These are phyloP conservation scores for Nannochloropsis salina DNA, from an alignment of 108 stramenopile genomes.

Conservation along the genomic window DNA sequence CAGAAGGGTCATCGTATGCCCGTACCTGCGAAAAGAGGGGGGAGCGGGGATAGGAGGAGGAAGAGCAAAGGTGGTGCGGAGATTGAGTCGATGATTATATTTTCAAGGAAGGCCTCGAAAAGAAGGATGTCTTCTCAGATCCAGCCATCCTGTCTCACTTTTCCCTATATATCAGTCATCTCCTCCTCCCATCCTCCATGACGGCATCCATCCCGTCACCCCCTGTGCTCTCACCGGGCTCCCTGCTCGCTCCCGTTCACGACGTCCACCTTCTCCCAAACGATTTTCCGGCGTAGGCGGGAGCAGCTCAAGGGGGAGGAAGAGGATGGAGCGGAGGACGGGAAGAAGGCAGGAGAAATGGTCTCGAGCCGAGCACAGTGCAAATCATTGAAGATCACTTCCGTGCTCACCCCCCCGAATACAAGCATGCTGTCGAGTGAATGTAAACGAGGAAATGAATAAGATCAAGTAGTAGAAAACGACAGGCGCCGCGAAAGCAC, in stretches of 20 bases:
- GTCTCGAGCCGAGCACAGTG: slow-evolving; percentile 24
- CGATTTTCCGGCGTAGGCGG: not conserved
- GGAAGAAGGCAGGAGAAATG: not conserved
- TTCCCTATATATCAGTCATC: not conserved
- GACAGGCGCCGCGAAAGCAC: not conserved
- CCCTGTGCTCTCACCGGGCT: not conserved
- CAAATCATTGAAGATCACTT: slow-evolving; percentile 26
- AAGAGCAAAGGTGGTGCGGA: not conserved
- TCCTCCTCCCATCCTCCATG: not conserved
- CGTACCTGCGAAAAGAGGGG: not conserved
- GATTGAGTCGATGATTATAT: not conserved
- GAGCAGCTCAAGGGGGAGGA: not conserved
- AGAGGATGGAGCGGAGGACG: not conserved
- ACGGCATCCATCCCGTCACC: not conserved
- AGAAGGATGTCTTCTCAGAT: not conserved
- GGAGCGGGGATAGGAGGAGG: not conserved
- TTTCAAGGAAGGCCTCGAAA: not conserved
- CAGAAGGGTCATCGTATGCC: not conserved
- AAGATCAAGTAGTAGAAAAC: not conserved
- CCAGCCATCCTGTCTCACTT: not conserved
- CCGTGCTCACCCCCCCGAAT: slow-evolving; percentile 31
- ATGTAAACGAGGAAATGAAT: not conserved
- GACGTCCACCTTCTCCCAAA: not conserved
- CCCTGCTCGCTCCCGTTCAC: not conserved
- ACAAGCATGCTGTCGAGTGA: slow-evolving; percentile 29